Evolutionary conservation across 306 rosid species (phyloP), one percentile per base, ranked within the genome.

Genomic region (Dryas octopetala): DNA sequence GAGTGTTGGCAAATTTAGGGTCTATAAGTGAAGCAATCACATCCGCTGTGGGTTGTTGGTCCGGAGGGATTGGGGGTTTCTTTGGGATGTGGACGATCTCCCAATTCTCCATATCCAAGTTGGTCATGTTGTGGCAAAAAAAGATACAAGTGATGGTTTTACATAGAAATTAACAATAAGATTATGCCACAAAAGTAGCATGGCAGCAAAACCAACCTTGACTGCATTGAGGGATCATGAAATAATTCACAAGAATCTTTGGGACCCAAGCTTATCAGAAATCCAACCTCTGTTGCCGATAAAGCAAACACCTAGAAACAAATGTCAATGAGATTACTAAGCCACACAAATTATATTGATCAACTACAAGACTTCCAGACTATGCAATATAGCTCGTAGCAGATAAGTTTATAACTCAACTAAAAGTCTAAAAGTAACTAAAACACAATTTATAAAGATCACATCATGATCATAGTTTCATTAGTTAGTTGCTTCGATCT

Each of bases 201-300:
- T 28, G 71, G 28, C 59, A 66, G 80, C 5, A 70, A 84, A 85
- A 71, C 76, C 23, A 65, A 91, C 98, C 97, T 94, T 69, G 94
- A 85, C 79, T 77, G 66, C 92, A 94, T 91, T 48, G 95, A 87
- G 68, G 98, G 98, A 65, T 94, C 98, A 69, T 91, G 98, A 77
- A 91, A 91, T 74, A 94, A 86, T 83, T 94, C 98, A 78, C 95
- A 90, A n/a, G 96, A 86, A 75, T 90, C 98, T 53, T 78, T 81
- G 70, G 91, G 81, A 55, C 95, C 96, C 87, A 91, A 81, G 84
- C 88, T 84, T 78, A 94, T 88, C 83, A 94, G 76, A 87, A 97
- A 86, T 43, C 96, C 97, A 83, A 94, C 85, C 86, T 94, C 98
- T 7, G 97, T 91, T 5, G 95, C 75, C 1, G 91, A 88, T 68